Base-by-base conservation (phyloP, 2,329 filamentous ascomycete genomes). In the Monosporascus sp. region DNA sequence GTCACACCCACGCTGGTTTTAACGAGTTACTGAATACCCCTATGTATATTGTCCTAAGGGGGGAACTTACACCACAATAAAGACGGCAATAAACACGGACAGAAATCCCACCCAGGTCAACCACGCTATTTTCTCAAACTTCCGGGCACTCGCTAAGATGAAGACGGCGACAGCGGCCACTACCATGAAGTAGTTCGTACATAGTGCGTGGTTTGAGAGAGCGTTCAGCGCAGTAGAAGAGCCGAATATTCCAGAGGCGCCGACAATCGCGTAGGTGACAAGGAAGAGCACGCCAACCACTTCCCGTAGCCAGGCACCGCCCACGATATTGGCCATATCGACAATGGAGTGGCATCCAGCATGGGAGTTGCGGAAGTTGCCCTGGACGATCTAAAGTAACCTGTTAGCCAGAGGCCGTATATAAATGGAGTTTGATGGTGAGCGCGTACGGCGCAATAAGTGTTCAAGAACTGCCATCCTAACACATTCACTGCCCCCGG, bases 111-210 rank as follows among this genome's bases (percentile, higher is more conserved):
- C 75, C 77, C 80, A 86, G 0, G 81, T 83, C 44, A 85, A 67
- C 79, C 80, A 85, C 3, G 77, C 80, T 53, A 86, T 78, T 59
- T 83, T 79, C 52, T 81, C 74, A 59, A 84, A 80, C 55, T 81
- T 85, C 56, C 81, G 75, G 3, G 82, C 72, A 37, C 74, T 78
- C 1, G 80, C 79, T 6, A 75, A 69, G 0, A 72, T 52, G 25
- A 76, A 76, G 8, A 82, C 73, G 7, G 77, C 65, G 2, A 76
- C 59, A 1, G 79, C 77, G 0, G 78, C 77, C 2, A 84, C 64
- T 20, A 82, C 70, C 20, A 75, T 73, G 65, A 75, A 85, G 69
- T 72, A 80, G n/a, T 81, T 80, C 0, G 81, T 84, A 61, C 82
- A 86, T 3, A 77, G 68, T 6, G 75, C 76, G 58, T 85, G 81